Percentiles rank a stretch among this genome's conserved stretches.
phyloP scores from a whole-genome alignment of 257 asterid species.

The Forsythia viridissima region DNA sequence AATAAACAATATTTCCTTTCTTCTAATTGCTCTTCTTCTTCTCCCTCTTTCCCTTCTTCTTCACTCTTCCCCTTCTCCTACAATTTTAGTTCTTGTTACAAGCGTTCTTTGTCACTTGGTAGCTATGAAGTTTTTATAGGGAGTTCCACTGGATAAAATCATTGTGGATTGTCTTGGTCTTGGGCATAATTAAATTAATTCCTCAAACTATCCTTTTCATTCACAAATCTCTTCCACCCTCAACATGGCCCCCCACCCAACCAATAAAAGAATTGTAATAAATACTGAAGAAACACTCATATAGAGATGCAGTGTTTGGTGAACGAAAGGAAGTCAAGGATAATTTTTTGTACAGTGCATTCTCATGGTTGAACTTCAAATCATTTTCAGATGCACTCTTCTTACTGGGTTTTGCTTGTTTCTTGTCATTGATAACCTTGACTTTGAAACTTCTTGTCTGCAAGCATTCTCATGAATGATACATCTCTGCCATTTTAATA shows the following conservation, averaged over 20 bases:
- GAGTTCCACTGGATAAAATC: not conserved
- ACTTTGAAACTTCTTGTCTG: not conserved
- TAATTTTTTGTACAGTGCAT: not conserved
- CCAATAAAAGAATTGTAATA: not conserved
- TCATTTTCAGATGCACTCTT: not conserved
- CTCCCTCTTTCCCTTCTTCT: too few relatives aligned
- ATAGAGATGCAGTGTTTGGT: not conserved
- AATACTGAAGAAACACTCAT: not conserved
- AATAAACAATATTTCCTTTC: too few relatives aligned
- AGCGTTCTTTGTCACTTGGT: not conserved
- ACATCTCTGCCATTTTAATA: not conserved
- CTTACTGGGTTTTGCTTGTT: not conserved
- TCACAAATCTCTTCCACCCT: not conserved
- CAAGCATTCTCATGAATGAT: not conserved
- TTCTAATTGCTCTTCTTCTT: too few relatives aligned
- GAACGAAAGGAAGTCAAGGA: not conserved
- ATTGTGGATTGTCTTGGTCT: not conserved
- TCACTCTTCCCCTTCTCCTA: not conserved
- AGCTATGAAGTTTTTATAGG: not conserved
- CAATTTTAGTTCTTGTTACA: not conserved
- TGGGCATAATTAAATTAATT: too few relatives aligned
- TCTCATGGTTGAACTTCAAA: not conserved
- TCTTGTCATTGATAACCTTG: not conserved
- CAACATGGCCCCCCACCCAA: not conserved
- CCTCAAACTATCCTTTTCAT: not conserved